Evolutionary conservation across 2,329 filamentous ascomycete genomes (phyloP), one percentile per base, ranked within the genome.

Genomic region (Colletotrichum sojae): DNA sequence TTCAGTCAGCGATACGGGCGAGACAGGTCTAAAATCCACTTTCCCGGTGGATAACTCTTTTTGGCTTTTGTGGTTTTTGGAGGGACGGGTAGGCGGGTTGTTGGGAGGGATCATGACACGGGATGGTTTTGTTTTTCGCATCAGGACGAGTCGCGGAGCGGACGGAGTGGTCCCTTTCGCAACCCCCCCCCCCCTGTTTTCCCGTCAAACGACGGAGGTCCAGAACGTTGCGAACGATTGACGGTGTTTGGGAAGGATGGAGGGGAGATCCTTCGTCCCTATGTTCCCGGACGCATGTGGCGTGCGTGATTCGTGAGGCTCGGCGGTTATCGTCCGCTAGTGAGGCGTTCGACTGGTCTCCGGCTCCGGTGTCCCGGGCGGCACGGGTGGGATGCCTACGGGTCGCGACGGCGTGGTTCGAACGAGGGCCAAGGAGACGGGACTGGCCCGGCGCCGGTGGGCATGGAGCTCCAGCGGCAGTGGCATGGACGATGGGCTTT

Each of bases 11-110:
- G 43, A 25, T 43, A 56, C 25, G 62, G 40, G 66, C 55, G 55
- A 69, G 62, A 66, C n/a, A 31, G 62, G 66, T 43, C 66, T 55
- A 66, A 61, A 60, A 40, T 9, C 62, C 66, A 66, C 66, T 69
- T 69, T 54, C 48, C 18, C 31, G 25, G 55, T 56, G 55, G 66
- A 51, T n/a, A 18, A 13, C 12, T 20, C 10, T 36, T 6, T 36
- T 36, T 36, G 10, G 31, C 8, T 8, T 36, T 36, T 36, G 10
- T 36, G 8, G 31, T 36, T 36, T 31, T 36, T 36, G 31, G 31
- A 36, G 31, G 12, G 51, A 63, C 25, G 53, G 39, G 48, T 43
- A 25, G n/a, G 61, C 48, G 65, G 59, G 31, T 8, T 25, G 31
- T 36, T 36, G 8, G 31, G 31, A 10, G 31, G 31, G 8, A 36